Base-by-base conservation (phyloP, 305 asterid species). In the Fraxinus baroniana region DNA sequence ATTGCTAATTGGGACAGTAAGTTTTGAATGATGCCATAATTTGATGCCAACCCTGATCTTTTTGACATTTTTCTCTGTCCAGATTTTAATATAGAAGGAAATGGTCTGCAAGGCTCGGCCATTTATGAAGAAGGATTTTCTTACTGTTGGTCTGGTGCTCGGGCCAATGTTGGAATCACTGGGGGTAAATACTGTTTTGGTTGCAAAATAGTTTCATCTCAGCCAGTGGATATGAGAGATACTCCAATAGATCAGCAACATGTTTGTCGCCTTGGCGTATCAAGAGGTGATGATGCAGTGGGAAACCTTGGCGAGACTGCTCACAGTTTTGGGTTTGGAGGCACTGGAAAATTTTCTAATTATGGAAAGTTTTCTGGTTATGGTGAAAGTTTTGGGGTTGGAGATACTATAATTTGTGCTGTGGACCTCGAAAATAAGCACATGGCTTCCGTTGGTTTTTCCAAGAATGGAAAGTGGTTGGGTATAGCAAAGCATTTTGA, bases 91-190 rank as follows among this genome's bases (percentile, higher is more conserved):
- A 82, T 92, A 41, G 88, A 86, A 86, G 87, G 82, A 70, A 86
- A 88, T 83, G 95, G 95, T 35, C 89, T 88, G 28, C 87, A 33
- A 77, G 91, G 94, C 76, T 90, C 90, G 30, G 91, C 90, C 17
- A 90, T 89, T 46, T 71, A 82, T 78, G 91, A 89, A 81, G 86
- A 87, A 4, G 93, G 90, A 37, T 92, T 92, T 87, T 89, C 91
- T 70, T 92, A 90, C 78, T 92, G 94, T 79, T 92, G 96, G 94
- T 92, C 96, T 71, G 96, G 94, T 84, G 94, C 94, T 77, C 91
- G 94, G 71, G 91, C 92, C 62, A 91, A 86, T 84, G 77, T 85
- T 4, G 96, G 96, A 79, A 87, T 92, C 76, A 87, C 26, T n/a
- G 83, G 89, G 73, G 95, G 95, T 22, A 92, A 87, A 70, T 92